Evolutionary conservation across 208 protist genomes (phyloP).

Genomic region (Spironucleus salmonicida): DNA sequence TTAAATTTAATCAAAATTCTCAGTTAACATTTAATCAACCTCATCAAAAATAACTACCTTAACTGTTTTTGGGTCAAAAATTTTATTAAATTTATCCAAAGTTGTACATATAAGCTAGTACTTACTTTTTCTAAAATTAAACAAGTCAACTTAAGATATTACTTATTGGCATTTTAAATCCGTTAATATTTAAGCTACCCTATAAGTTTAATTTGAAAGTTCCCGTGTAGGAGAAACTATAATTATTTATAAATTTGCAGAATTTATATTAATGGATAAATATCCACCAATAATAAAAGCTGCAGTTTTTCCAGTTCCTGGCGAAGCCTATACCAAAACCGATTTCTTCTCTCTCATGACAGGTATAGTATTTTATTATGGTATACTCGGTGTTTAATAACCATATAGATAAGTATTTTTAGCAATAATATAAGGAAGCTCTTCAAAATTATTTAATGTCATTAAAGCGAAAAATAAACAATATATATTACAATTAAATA

Average conservation of each 20-base stretch:
- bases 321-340: background rate
- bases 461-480: no score
- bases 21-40: background rate
- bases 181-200: background rate
- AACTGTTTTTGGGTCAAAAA: background rate
- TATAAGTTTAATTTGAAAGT: background rate
- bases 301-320: conserved; percentile 12
- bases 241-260: background rate
- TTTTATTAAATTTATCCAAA: background rate
- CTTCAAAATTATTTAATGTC: no score
- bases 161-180: background rate
- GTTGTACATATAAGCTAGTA: background rate
- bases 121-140: background rate
- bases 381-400: background rate
- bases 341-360: background rate
- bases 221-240: conserved; percentile 7
- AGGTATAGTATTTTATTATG: background rate
- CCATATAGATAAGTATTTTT: conserved; percentile 4
- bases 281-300: background rate
- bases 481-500: no score
- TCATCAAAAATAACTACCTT: background rate
- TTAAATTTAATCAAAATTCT: background rate
- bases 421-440: no score
- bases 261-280: background rate
- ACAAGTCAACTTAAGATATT: no score